Conservation (phyloP, 2,329 filamentous ascomycete genomes). For the Xylaria sp. region DNA sequence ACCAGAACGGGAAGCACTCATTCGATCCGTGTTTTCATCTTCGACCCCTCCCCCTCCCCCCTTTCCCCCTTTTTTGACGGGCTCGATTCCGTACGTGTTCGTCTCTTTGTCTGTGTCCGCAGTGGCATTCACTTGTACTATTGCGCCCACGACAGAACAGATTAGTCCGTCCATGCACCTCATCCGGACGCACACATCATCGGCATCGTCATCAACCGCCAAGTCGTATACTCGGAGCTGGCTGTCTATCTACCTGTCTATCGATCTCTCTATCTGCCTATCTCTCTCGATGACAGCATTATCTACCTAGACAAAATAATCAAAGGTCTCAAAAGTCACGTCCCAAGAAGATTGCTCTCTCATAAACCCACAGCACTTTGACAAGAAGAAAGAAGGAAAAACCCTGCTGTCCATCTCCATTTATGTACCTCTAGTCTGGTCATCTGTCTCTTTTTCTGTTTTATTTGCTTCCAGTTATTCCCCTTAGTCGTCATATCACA, state of each 20-base stretch:
- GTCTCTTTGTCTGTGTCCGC: slow-evolving; percentile 29
- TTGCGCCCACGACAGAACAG: slow-evolving; percentile 33
- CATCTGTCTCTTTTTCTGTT: slow-evolving; percentile 20
- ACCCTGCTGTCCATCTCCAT: slow-evolving; percentile 2
- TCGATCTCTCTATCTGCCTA: background rate
- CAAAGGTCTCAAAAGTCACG: background rate
- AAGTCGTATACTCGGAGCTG: background rate
- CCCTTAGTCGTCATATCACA: slow-evolving; percentile 4
- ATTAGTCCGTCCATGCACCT: slow-evolving; percentile 9
- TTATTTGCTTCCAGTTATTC: slow-evolving; percentile 12
- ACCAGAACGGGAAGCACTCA: slow-evolving; percentile 20
- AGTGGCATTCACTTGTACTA: slow-evolving; percentile 50
- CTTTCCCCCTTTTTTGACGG: slow-evolving; percentile 17
- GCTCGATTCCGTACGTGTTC: slow-evolving; percentile 6
- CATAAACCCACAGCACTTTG: slow-evolving; percentile 1
- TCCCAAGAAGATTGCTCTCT: slow-evolving; percentile 18
- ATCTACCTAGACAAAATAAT: slow-evolving; percentile 15
- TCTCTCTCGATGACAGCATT: slow-evolving; percentile 9
- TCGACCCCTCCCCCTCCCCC: background rate
- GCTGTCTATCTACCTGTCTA: too few species aligned
- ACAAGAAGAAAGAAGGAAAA: background rate
- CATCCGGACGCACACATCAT: slow-evolving; percentile 17
- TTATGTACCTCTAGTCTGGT: slow-evolving; percentile 13
- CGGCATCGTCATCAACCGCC: background rate
- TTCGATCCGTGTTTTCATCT: slow-evolving; percentile 15